Base-by-base conservation (phyloP, 352 stramenopile species). In the Aphanomyces cochlioides region DNA sequence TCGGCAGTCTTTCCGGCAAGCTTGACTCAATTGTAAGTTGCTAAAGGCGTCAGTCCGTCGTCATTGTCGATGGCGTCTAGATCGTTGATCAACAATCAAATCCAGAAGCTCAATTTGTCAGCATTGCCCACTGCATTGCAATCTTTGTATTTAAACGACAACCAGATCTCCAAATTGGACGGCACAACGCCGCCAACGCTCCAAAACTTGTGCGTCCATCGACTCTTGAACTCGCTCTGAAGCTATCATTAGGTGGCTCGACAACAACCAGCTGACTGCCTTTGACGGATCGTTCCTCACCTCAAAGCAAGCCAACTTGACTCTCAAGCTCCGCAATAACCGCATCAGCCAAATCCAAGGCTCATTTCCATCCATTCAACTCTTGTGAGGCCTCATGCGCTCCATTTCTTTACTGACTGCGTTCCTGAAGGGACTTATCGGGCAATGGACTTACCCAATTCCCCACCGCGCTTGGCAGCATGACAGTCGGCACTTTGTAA, bases 131-230 rank as follows among this genome's bases (percentile, higher is more conserved):
- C 21, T 10, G 7, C 7, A 10, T 19, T 58, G 7, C 13, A 12
- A 28, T 58, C 50, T 1, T 58, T 58, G 50, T 58, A 58, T 36
- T 36, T 58, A 36, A 58, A 58, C 17, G 7, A 19, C 50, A 58
- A 58, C 50, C 50, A 36, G 8, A 10, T 58, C 15, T 12, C 50
- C 7, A 12, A 10, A 7, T 12, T 58, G 17, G 50, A 58, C 21
- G 50, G 50, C 50, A 28, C 36, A 7, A 12, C 36, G 17, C 17
- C 50, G 10, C 7, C 50, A 7, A 58, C 7, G 17, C 15, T 58
- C 50, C 10, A 17, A 28, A 19, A 12, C 7, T 19, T 58, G 50
- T 58, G 1, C 15, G 50, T 58, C 7, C 15, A 58, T 10, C 50
- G 7, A 7, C 17, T 36, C 13, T 58, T 19, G 19, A 8, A 12